Conservation (phyloP, 179 eudicot genomes). For the Nepenthes alata region DNA sequence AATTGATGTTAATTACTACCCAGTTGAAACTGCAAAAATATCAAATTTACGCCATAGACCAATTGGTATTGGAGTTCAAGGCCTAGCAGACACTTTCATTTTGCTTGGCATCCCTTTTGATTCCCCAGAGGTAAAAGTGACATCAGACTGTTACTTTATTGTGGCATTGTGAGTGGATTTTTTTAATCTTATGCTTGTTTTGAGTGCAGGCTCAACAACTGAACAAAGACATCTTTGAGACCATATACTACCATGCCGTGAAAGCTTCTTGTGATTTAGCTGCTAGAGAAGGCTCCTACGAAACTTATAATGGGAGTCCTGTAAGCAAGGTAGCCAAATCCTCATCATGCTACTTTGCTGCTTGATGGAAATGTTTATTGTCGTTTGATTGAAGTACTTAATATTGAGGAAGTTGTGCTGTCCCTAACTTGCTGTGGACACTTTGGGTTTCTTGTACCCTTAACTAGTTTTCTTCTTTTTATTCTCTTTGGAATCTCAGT, state of each 20-base stretch:
- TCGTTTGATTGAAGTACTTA: too few species aligned
- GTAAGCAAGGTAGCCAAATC: conserved; percentile 61
- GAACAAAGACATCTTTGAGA: conserved; percentile 89
- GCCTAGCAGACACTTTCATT: conserved; percentile 87
- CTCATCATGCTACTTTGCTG: not conserved
- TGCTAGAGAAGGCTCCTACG: conserved; percentile 68
- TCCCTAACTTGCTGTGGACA: too few species aligned
- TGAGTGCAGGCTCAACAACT: conserved; percentile 68
- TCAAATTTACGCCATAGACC: conserved; percentile 84
- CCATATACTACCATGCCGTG: conserved; percentile 74
- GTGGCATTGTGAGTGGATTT: too few species aligned
- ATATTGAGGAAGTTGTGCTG: too few species aligned
- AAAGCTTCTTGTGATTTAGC: conserved; percentile 74
- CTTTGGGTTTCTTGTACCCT: too few species aligned
- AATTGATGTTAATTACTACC: conserved; percentile 76
- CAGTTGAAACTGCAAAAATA: conserved; percentile 78
- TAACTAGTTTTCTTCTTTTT: too few species aligned
- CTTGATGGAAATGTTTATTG: too few species aligned
- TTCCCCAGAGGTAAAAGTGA: conserved; percentile 58
- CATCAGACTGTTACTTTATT: too few species aligned
- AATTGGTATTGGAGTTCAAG: conserved; percentile 88
- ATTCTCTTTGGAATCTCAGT: too few species aligned
- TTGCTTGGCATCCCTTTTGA: conserved; percentile 95
- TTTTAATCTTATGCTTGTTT: not conserved
- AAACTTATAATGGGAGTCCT: conserved; percentile 73